A percentile compares a stretch with the other conserved stretches of the same genome.
phyloP scores from a whole-genome alignment of 805 yeast species.

The Brettanomyces custersianus region DNA sequence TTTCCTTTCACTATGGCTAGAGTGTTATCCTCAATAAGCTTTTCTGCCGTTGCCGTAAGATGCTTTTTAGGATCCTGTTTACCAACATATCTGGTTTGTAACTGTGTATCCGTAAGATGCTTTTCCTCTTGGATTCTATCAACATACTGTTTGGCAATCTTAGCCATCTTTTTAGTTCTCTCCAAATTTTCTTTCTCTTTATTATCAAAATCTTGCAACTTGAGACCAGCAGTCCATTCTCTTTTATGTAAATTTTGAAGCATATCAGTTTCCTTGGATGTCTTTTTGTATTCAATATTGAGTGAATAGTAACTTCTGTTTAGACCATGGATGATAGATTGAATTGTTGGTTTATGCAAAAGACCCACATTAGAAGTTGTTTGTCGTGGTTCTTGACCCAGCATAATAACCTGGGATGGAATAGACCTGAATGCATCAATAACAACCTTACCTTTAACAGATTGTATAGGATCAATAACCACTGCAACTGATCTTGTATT shows the following conservation, averaged over 20 bases:
- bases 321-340: slow-evolving; percentile 92
- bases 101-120: slow-evolving; percentile 77
- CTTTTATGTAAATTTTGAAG: slow-evolving; percentile 87
- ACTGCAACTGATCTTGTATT: slow-evolving; percentile 96
- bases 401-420: slow-evolving; percentile 77
- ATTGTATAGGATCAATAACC: slow-evolving; percentile 96
- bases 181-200: slow-evolving; percentile 70
- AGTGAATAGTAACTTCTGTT: slow-evolving; percentile 95
- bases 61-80: slow-evolving; percentile 99
- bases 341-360: slow-evolving; percentile 91
- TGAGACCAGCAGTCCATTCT: slow-evolving; percentile 91
- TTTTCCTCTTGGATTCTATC: slow-evolving; percentile 89
- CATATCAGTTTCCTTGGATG: slow-evolving; percentile 89
- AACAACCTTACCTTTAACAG: slow-evolving; percentile 97
- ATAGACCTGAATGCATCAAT: slow-evolving; percentile 97
- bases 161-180: slow-evolving; percentile 71
- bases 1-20: slow-evolving; percentile 81
- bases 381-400: slow-evolving; percentile 97
- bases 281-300: slow-evolving; percentile 89
- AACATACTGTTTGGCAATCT: slow-evolving; percentile 82
- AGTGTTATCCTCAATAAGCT: slow-evolving; percentile 80
- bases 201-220: slow-evolving; percentile 64
- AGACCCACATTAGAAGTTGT: slow-evolving; percentile 94
- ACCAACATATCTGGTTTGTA: slow-evolving; percentile 94
- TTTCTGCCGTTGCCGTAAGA: slow-evolving; percentile 79